Conservation (phyloP, 345 rosid genomes). For the Cardamine resedifolia region DNA sequence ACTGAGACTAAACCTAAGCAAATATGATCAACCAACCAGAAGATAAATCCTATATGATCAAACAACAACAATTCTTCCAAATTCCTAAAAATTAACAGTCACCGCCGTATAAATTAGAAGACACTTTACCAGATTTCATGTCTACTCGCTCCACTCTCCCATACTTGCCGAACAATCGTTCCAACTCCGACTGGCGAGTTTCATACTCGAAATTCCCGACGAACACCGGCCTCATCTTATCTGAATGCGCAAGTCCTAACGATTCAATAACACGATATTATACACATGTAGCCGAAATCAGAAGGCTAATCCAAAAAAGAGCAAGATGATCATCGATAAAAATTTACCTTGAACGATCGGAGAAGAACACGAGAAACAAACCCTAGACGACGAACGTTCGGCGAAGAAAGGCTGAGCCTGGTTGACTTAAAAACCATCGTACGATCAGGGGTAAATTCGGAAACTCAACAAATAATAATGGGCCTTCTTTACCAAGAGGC, state of each 20-base stretch:
- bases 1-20: not conserved
- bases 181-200: conserved; percentile 76
- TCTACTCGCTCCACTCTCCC: conserved; percentile 77
- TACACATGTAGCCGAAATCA: not conserved
- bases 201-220: conserved; percentile 81
- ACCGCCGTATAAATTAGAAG: not conserved
- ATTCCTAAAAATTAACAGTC: not conserved
- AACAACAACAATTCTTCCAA: not conserved
- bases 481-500: conserved; percentile 8
- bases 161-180: conserved; percentile 64
- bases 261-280: not conserved
- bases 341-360: conserved; percentile 6
- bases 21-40: not conserved
- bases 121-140: conserved; percentile 72
- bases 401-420: not conserved
- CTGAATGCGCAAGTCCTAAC: not conserved
- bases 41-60: not conserved
- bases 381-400: conserved; percentile 27
- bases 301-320: not conserved
- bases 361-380: conserved; percentile 8
- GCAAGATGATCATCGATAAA: not conserved
- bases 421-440: not conserved
- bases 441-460: not conserved
- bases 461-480: not conserved
- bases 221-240: conserved; percentile 65